Base-by-base conservation (phyloP, 306 rosid species). In the Ammopiptanthus mongolicus region DNA sequence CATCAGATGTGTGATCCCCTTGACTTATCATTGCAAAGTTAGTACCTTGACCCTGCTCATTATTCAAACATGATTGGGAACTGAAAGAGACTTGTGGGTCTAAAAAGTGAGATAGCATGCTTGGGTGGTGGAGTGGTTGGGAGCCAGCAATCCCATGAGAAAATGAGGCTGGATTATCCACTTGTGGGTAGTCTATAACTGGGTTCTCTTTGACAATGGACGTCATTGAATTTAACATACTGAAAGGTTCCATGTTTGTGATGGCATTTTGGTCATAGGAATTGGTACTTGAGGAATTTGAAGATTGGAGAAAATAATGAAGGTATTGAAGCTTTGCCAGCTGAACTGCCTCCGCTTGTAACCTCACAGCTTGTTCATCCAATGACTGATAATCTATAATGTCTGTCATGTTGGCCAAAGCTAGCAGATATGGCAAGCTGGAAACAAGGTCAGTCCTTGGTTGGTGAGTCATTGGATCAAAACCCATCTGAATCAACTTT, bases 401-500 rank as follows among this genome's bases (percentile, higher is more conserved):
- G 41, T 86, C 85, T 48, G 81, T 88, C 75, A 91, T 80, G 86
- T 82, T 91, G 21, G 93, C 91, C 66, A 88, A 65, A 37, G 93
- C 93, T 65, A 90, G 70, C 21, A 90, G 84, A 46, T 90, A 84
- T 25, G 89, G 91, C 74, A 90, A 65, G 74, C 64, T 85, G 42
- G 90, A 84, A 77, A 89, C 83, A 25, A 87, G 90, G 71, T 91
- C 96, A 9, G 91, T 86, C 86, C 96, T 88, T 41, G 97, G 97
- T n/a, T 89, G 96, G 66, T 91, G 97, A 21, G 96, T 91, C 90
- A 85, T 86, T 84, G 97, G 96, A 84, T 91, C 97, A 57, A 89
- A 85, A n/a, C 97, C 97, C 97, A 91, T 91, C 81, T 88, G 96
- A 80, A 89, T 89, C 34, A 91, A 71, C 84, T 89, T 91, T 62